Base-by-base conservation (phyloP, 345 rosid species). In the Pistacia atlantica region DNA sequence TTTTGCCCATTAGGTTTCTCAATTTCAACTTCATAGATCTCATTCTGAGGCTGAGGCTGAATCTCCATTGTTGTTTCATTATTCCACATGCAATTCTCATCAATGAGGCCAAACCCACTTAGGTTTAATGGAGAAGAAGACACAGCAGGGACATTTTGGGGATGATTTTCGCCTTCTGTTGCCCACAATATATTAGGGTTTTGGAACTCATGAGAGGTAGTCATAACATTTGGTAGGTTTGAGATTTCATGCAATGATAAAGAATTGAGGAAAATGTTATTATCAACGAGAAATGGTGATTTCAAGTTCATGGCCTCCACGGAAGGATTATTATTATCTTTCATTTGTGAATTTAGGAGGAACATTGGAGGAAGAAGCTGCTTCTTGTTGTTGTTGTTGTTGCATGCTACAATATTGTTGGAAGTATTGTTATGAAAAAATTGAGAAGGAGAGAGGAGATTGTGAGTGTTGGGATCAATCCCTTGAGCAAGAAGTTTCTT, bases 401-500 rank as follows among this genome's bases (percentile, higher is more conserved):
- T 62, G 72, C 71, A 76, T 58, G 79, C 51, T 5, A 5, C 1
- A 62, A 3, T 49, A 48, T 31, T 46, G 18, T n/a, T 67, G 64
- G 14, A 59, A 31, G 33, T 31, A 18, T 11, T 54, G 5, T 54
- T 65, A 3, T 56, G 8, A 42, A 8, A 61, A 8, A 11, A 55
- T 28, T 61, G 45, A 38, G 10, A 68, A 52, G 70, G 49, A 65
- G 86, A 68, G 64, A 87, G 78, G 77, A 80, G 86, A 35, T 81
- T 87, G 78, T 87, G 92, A 73, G 89, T 89, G 80, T 80, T 81
- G 71, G 93, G 90, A 77, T 89, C 87, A 48, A 89, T 63, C 16
- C 90, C 89, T 64, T 83, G 90, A 9, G 90, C 75, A 62, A 89
- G 75, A 65, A 89, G 93, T 82, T 89, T 89, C 83, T 89, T 89